These are phyloP conservation scores for Neofusicoccum ribis DNA, from an alignment of 2,329 filamentous ascomycete species.

Conservation along the genomic window DNA sequence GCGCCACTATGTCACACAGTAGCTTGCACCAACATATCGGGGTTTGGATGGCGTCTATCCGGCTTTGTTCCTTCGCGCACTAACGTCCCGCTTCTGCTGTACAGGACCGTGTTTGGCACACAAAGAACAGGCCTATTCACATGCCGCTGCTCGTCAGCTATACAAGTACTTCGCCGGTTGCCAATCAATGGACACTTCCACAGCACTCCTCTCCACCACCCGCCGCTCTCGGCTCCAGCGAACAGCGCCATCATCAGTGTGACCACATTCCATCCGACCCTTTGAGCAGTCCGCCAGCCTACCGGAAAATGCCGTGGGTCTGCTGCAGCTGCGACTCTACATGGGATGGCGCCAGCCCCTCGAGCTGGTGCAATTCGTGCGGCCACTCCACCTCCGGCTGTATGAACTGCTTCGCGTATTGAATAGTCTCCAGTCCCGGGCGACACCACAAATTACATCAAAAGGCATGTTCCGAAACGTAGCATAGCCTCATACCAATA, in stretches of 20 bases:
- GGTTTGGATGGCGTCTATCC: background rate
- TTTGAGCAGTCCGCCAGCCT: background rate
- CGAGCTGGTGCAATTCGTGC: constrained; percentile 1
- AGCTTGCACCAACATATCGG: background rate
- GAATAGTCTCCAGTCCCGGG: background rate
- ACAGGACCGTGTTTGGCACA: background rate
- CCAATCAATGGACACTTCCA: background rate
- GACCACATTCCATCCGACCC: background rate
- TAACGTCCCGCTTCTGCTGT: background rate
- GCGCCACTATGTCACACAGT: background rate
- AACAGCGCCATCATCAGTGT: background rate
- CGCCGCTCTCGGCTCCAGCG: background rate
- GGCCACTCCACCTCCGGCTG: constrained; percentile 2
- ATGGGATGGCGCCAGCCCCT: background rate
- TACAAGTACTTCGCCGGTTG: background rate
- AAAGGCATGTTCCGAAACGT: background rate
- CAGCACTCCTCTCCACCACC: background rate
- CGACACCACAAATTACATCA: background rate
- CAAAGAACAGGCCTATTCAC: background rate
- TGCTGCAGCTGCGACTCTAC: constrained; percentile 3
- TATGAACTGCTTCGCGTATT: constrained; percentile 15
- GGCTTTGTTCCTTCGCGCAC: constrained; percentile 1
- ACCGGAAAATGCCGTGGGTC: constrained; percentile 7
- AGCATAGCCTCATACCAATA: background rate
- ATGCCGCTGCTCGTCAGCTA: constrained; percentile 2